Base-by-base conservation (phyloP, 2,329 filamentous ascomycete genomes). In the Immersiporthe knoxdaviesiana region DNA sequence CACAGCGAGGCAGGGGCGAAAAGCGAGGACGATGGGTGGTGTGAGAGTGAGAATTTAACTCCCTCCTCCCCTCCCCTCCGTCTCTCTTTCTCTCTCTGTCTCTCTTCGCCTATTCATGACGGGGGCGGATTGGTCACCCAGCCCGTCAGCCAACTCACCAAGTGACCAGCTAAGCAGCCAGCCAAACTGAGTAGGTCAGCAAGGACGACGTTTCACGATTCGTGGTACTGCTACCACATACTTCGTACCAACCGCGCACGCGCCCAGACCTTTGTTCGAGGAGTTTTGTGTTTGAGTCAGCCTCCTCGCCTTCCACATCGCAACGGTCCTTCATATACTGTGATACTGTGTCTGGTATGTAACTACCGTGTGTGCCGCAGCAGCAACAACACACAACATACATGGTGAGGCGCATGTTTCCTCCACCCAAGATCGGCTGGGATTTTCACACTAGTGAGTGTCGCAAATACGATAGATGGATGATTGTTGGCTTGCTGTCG, bases 361-460 rank as follows among this genome's bases (percentile, higher is more conserved):
- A 21, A 21, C 41, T 27, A 54, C 50, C n/a, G 50, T 27, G 24
- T 56, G 52, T 56, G 24, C 52, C 24, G 52, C 27, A 27, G n/a
- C 12, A 24, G 47, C 41, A 44, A 21, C 41, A 21, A 4, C 39
- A 54, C n/a, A 27, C 50, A 16, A 8, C 52, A 56, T 12, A 56
- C 24, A 30, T 56, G 52, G 52, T 56, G 52, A 56, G 24, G 12
- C 18, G 52, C n/a, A 56, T 18, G 4, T 56, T 56, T 18, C 11
- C 12, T 56, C 24, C 12, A 30, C 14, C 27, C n/a, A n/a, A n/a
- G n/a, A 47, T 30, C 52, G 24, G 24, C 50, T 27, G 50, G 50
- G 50, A 24, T 21, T n/a, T 47, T 54, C 24, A 56, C 52, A 56
- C 52, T 56, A 56, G 52, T 56, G 52, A 18, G 52, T 27, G 52